Evolutionary conservation across 1,284 basidiomycete genomes (phyloP), one percentile per base, ranked within the genome.

Genomic region (Microbotryum silenes-acaulis): DNA sequence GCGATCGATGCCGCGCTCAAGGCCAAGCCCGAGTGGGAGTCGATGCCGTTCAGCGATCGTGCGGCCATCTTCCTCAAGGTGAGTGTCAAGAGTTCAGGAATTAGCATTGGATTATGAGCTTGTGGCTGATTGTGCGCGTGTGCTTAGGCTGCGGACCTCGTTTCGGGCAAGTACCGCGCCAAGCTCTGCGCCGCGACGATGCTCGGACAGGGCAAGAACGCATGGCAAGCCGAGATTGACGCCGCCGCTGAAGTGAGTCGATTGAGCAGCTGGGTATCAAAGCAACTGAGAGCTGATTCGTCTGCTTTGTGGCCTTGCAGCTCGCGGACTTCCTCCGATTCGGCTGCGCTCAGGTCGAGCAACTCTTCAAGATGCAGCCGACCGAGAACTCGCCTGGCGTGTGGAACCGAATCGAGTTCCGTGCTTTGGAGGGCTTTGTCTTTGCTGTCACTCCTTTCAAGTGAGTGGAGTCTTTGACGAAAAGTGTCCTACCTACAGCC

Each of bases 211-310:
- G 94, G 96, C 57, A 99, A 99, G 84, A 99, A 97, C 75, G 87
- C 84, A 14, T 98, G 94, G 94, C 94, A 99, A 79, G 96, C 94
- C 25, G 94, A 99, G 81, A 98, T 99, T 67, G 94, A 99, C 77
- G 90, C 96, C 57, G 94, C 92, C 31, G 94, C 96, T 20, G 94
- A 97, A 85, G 88, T 90, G 62, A n/a, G 59, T 31, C 14, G 6
- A 27, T 44, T 37, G 5, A 27, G 16, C 23, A 49, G 44, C 31
- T 56, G 21, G 44, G 14, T 20, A 21, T 27, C 27, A 46, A 49
- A n/a, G 20, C 18, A 52, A 20, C 23, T 21, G 20, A 23, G 29
- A n/a, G 16, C 18, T 50, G 21, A 50, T 18, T 29, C 50, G 25
- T 44, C 18, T 46, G 20, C 49, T 50, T 16, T 31, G 29, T 18